These are phyloP conservation scores for Arabis alpina DNA, from an alignment of 345 rosid genomes.

Conservation along the genomic window DNA sequence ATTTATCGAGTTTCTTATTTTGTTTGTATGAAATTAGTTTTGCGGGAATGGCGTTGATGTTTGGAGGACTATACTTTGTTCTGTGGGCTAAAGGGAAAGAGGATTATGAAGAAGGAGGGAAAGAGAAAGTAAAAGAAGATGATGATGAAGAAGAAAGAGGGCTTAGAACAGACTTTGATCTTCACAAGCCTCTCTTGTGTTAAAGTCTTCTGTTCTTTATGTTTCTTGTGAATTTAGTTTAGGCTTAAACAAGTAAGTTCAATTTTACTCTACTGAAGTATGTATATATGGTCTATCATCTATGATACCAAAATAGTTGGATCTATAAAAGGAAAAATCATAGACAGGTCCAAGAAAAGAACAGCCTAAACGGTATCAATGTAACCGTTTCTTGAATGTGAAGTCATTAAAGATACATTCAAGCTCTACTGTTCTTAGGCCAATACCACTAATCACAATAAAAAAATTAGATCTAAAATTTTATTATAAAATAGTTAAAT, in stretches of 20 bases:
- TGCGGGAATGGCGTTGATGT: constrained; percentile 82
- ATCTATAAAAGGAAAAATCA: not conserved
- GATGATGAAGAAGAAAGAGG: constrained; percentile 45
- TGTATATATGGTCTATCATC: not conserved
- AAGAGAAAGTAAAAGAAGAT: not conserved
- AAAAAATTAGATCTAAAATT: not conserved
- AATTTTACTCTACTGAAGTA: not conserved
- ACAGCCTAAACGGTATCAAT: not conserved
- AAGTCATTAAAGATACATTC: not conserved
- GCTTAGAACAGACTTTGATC: constrained; percentile 47
- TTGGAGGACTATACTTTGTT: constrained; percentile 75
- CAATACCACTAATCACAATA: no score
- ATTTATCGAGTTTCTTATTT: not conserved
- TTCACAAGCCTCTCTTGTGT: constrained; percentile 70
- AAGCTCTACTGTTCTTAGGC: not conserved
- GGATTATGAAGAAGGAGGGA: constrained; percentile 33
- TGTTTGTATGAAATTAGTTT: constrained; percentile 49
- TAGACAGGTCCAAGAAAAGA: not conserved
- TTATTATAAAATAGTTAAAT: not conserved
- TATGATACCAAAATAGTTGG: constrained; percentile 16
- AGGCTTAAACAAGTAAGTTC: constrained; percentile 22
- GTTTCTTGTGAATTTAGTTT: constrained; percentile 20
- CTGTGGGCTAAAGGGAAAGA: constrained; percentile 96
- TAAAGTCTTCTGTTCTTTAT: constrained; percentile 23
- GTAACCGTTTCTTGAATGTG: constrained; percentile 5